Base-by-base conservation (phyloP, 2,329 filamentous ascomycete genomes). In the Xylaria sp. region DNA sequence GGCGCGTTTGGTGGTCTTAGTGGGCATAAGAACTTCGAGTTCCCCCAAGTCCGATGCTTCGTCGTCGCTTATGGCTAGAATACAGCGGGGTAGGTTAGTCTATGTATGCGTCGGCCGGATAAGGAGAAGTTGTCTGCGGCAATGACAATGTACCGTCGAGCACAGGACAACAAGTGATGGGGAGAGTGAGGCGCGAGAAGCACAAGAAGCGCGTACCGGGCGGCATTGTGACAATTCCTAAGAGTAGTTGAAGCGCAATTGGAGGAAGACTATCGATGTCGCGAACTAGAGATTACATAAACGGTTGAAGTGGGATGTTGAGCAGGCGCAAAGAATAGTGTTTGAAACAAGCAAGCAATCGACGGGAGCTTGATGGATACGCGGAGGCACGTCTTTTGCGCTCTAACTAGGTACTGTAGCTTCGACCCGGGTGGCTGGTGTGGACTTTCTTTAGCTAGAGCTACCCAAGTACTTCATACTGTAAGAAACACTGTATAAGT, bases 51-150 rank as follows among this genome's bases (percentile, higher is more conserved):
- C 82, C 1, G 82, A 83, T 31, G 71, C 70, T 28, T 82, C 82
- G 31, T 83, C 81, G 68, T 83, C 82, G 71, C 82, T 84, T 44
- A 83, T 78, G 15, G 81, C 82, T 62, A 58, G 10, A 68, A 33
- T 1, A 23, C 26, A 59, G 73, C 53, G 71, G 13, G 59, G 49
- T 46, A 42, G 9, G 69, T 68, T 38, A 67, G 67, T 46, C 33
- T 54, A 59, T 20, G 68, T 53, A 61, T 48, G 63, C 60, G 63
- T 48, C 6, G 4, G 40, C 4, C 13, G 26, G 23, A 23, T 42
- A 6, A 58, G 3, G 15, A n/a, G 44, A 56, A n/a, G n/a, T 23
- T 11, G 20, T 33, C 31, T 17, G 42, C 26, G 49, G 26, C 42
- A 40, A 51, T n/a, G 42, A 48, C 38, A 20, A 40, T 53, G 36